phyloP scores from a whole-genome alignment of 2,329 filamentous ascomycete genomes.

The Venturia oleaginea region DNA sequence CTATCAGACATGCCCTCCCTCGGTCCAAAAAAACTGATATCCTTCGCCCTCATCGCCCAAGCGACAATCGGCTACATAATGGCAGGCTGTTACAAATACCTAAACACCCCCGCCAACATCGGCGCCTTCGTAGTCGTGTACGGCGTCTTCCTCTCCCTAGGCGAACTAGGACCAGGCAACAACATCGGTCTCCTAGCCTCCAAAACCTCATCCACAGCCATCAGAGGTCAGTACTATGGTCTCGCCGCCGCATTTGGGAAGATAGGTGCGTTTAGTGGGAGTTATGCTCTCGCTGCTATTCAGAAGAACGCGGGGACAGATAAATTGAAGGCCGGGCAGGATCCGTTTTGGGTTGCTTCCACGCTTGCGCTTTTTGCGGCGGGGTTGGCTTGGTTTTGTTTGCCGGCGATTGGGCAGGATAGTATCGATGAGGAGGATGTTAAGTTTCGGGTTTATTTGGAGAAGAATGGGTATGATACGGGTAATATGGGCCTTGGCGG shows the following conservation, averaged over 20 bases:
- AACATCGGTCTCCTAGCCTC: constrained; percentile 83
- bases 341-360: constrained; percentile 82
- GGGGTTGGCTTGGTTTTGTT: constrained; percentile 51
- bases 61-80: constrained; percentile 77
- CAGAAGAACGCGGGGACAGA: constrained; percentile 25
- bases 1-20: constrained; percentile 58
- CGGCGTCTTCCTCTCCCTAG: constrained; percentile 66
- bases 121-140: constrained; percentile 72
- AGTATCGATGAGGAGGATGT: constrained; percentile 73
- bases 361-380: constrained; percentile 69
- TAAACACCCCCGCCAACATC: constrained; percentile 59
- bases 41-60: constrained; percentile 61
- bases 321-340: constrained; percentile 51
- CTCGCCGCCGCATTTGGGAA: constrained; percentile 67
- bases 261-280: constrained; percentile 76
- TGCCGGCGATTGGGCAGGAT: constrained; percentile 74
- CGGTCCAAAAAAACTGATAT: constrained; percentile 67
- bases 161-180: constrained; percentile 78
- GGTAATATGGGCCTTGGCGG: background rate
- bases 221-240: constrained; percentile 68
- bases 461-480: constrained; percentile 68
- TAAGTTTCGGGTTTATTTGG: constrained; percentile 65
- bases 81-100: constrained; percentile 64
- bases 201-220: constrained; percentile 79
- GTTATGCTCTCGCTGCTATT: constrained; percentile 66